Percentiles rank a stretch among this genome's conserved stretches.
Conservation (phyloP, 1,139 yeast species). For the Spencermartinsiella ligniputridi region DNA sequence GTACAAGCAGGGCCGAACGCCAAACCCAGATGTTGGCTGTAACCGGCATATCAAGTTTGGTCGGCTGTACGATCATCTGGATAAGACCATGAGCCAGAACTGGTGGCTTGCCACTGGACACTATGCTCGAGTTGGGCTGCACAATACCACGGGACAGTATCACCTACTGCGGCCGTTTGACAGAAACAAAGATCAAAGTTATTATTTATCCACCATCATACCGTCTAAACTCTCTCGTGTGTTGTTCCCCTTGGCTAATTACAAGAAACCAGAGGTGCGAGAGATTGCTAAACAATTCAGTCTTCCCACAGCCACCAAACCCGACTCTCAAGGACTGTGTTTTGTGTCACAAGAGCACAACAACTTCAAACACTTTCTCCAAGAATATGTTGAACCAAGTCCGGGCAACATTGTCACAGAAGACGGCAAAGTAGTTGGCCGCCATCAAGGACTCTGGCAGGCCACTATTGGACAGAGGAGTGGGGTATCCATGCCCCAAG, state of each 20-base stretch:
- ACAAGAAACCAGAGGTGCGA: slow-evolving; percentile 70
- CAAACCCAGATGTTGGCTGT: slow-evolving; percentile 93
- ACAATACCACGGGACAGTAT: slow-evolving; percentile 30
- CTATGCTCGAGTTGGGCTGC: slow-evolving; percentile 60
- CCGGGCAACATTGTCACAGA: slow-evolving; percentile 77
- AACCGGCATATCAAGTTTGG: slow-evolving; percentile 87
- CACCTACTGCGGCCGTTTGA: slow-evolving; percentile 60
- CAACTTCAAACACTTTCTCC: slow-evolving; percentile 68
- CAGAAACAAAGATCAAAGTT: slow-evolving; percentile 79
- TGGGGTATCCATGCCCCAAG: slow-evolving; percentile 82
- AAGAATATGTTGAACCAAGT: slow-evolving; percentile 64
- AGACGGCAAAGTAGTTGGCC: slow-evolving; percentile 68
- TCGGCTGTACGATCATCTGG: slow-evolving; percentile 53
- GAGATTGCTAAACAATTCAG: slow-evolving; percentile 51
- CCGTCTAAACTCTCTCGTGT: slow-evolving; percentile 44
- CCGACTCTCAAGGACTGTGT: slow-evolving; percentile 93
- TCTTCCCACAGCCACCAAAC: slow-evolving; percentile 67
- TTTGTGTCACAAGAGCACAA: slow-evolving; percentile 70
- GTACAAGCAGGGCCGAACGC: slow-evolving; percentile 73
- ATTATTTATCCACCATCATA: slow-evolving; percentile 71
- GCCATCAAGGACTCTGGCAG: slow-evolving; percentile 84
- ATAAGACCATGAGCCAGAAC: slow-evolving; percentile 24
- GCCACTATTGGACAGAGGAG: slow-evolving; percentile 89
- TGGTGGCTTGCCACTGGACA: slow-evolving; percentile 98
- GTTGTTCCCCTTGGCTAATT: slow-evolving; percentile 76